Evolutionary conservation across 2,329 filamentous ascomycete species (phyloP).

Genomic region (Penicillium decumbens): DNA sequence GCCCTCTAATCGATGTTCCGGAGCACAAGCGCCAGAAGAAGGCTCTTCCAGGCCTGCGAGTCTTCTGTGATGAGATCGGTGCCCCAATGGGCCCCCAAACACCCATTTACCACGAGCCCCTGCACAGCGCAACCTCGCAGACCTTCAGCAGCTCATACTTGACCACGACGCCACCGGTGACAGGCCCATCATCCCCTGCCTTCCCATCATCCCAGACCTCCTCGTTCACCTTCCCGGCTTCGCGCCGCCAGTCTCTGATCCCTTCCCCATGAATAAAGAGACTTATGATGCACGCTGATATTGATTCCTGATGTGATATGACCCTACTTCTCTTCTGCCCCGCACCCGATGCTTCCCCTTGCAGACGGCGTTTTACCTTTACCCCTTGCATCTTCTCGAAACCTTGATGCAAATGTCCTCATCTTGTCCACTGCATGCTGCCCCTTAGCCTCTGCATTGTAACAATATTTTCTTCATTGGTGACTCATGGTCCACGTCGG

Average conservation of each 20-base stretch:
- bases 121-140: constrained; percentile 26
- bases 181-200: constrained; percentile 35
- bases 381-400: constrained; percentile 7
- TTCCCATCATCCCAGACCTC: constrained; percentile 24
- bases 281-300: constrained; percentile 7
- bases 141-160: constrained; percentile 30
- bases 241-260: constrained; percentile 29
- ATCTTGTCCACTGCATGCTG: constrained; percentile 14
- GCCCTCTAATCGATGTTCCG: constrained; percentile 24
- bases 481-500: constrained; percentile 3
- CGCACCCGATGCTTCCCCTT: constrained; percentile 10
- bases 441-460: constrained; percentile 31
- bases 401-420: not conserved
- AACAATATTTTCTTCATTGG: constrained; percentile 20
- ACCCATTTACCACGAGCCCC: constrained; percentile 20
- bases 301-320: constrained; percentile 17
- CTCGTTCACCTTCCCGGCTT: constrained; percentile 25
- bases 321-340: constrained; percentile 1
- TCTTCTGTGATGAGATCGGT: constrained; percentile 34
- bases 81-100: constrained; percentile 22
- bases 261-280: constrained; percentile 19
- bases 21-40: constrained; percentile 32
- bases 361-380: constrained; percentile 9
- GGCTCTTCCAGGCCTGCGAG: constrained; percentile 33
- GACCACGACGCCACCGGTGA: constrained; percentile 32